These are phyloP conservation scores for Ilex aquifolium DNA, from an alignment of 257 asterid species.

Conservation along the genomic window DNA sequence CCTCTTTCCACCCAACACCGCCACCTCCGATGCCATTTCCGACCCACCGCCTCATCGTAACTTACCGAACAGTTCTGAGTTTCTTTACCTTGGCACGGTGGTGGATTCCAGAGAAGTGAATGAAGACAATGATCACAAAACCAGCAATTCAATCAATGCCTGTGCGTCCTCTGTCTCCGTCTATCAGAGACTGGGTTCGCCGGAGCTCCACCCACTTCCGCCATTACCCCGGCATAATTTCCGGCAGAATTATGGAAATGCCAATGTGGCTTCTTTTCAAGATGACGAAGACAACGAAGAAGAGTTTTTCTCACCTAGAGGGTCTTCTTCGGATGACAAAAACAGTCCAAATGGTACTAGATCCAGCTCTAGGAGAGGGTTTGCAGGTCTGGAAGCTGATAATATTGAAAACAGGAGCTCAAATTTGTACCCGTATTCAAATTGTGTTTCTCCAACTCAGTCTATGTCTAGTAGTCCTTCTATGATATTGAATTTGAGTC, in stretches of 20 bases:
- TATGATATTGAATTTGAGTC: constrained; percentile 46
- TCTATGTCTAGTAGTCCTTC: constrained; percentile 63
- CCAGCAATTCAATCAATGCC: constrained; percentile 13
- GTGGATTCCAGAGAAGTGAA: constrained; percentile 49
- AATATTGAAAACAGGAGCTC: constrained; percentile 26
- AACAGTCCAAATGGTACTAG: constrained; percentile 28
- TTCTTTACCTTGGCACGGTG: constrained; percentile 72
- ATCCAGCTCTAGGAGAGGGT: constrained; percentile 12
- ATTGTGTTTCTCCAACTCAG: constrained; percentile 33
- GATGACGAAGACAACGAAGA: constrained; percentile 33
- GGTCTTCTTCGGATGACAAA: constrained; percentile 34
- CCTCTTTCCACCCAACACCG: constrained; percentile 53
- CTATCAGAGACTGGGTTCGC: constrained; percentile 59
- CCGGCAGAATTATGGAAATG: constrained; percentile 8
- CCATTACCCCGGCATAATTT: constrained; percentile 71
- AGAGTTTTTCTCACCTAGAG: constrained; percentile 63
- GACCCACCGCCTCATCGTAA: constrained; percentile 45
- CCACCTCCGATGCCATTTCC: constrained; percentile 40
- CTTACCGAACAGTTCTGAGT: constrained; percentile 61
- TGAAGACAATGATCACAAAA: constrained; percentile 1
- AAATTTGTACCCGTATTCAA: constrained; percentile 22
- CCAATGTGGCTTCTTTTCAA: neutral
- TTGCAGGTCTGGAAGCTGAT: neutral
- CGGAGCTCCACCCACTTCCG: constrained; percentile 90
- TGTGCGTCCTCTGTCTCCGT: constrained; percentile 16